Evolutionary conservation across 2,329 filamentous ascomycete species (phyloP).

Genomic region (Aspergillus latus): DNA sequence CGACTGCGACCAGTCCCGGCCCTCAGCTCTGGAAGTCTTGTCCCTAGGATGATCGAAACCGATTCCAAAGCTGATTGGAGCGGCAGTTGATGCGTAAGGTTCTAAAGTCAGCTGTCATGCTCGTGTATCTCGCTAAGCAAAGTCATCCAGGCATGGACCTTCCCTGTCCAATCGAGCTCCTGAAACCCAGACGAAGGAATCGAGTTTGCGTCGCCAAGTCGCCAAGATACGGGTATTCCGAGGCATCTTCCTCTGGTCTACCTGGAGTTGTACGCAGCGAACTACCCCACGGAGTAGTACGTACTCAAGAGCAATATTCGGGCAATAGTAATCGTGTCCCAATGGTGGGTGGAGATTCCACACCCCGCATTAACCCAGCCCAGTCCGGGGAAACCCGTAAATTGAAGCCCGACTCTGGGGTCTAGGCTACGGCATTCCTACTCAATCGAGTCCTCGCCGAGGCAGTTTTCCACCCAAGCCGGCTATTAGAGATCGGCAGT

Average conservation of each 20-base stretch:
- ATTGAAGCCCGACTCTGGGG: neutral
- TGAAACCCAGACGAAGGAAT: neutral
- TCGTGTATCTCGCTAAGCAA: neutral
- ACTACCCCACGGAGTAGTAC: neutral
- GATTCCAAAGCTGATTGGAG: neutral
- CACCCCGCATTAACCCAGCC: neutral
- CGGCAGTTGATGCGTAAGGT: neutral
- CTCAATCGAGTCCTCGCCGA: constrained; percentile 1
- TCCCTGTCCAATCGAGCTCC: neutral
- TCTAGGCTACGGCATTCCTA: too few relatives aligned
- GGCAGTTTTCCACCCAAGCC: constrained; percentile 13
- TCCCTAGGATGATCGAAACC: neutral
- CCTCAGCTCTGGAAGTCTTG: constrained; percentile 1
- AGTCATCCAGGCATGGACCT: neutral
- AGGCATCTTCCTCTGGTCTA: neutral
- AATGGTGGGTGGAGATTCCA: too few relatives aligned
- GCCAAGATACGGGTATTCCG: neutral
- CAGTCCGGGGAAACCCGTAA: neutral
- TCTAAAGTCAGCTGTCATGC: neutral
- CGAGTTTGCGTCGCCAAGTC: too few relatives aligned
- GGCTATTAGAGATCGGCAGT: constrained; percentile 12
- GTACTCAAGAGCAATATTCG: too few relatives aligned
- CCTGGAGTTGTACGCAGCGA: neutral
- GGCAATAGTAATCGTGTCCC: too few relatives aligned
- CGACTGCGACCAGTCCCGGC: neutral